phyloP scores from a whole-genome alignment of 2,329 filamentous ascomycete genomes.

The Chrysoporthe puriensis region DNA sequence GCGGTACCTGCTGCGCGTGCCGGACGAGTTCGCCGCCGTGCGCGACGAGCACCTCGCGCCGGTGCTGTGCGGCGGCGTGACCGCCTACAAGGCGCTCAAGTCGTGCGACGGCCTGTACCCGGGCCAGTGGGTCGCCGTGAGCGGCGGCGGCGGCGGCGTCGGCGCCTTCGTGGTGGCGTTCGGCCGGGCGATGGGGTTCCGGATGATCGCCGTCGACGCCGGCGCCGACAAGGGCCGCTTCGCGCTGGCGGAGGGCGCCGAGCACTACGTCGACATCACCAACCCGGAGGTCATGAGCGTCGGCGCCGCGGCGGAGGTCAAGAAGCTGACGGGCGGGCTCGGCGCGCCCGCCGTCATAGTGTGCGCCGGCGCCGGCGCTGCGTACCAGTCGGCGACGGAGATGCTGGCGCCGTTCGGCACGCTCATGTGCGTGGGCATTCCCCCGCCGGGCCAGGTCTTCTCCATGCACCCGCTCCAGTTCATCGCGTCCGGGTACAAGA shows the following conservation, averaged over 20 bases:
- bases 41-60: conserved; percentile 44
- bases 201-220: conserved; percentile 44
- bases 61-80: conserved; percentile 48
- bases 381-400: conserved; percentile 41
- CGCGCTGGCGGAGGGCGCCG: conserved; percentile 40
- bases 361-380: conserved; percentile 35
- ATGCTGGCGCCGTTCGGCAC: conserved; percentile 44
- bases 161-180: conserved; percentile 44
- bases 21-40: conserved; percentile 35
- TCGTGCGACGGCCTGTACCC: conserved; percentile 34
- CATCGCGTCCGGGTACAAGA: conserved; percentile 40
- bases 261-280: conserved; percentile 43
- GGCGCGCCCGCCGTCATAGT: conserved; percentile 39
- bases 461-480: conserved; percentile 41
- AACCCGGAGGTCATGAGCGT: conserved; percentile 15
- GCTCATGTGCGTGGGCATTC: conserved; percentile 45
- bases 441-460: conserved; percentile 34
- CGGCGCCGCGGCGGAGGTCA: conserved; percentile 34
- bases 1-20: conserved; percentile 40
- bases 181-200: conserved; percentile 47
- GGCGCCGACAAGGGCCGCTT: conserved; percentile 37
- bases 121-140: conserved; percentile 43
- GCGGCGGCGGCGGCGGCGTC: conserved; percentile 46
- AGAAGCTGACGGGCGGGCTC: conserved; percentile 32
- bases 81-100: conserved; percentile 48